A percentile compares a stretch with the other conserved stretches of the same genome.
Conservation (phyloP, 768 basidiomycete species). For the Nidula microcarpa region DNA sequence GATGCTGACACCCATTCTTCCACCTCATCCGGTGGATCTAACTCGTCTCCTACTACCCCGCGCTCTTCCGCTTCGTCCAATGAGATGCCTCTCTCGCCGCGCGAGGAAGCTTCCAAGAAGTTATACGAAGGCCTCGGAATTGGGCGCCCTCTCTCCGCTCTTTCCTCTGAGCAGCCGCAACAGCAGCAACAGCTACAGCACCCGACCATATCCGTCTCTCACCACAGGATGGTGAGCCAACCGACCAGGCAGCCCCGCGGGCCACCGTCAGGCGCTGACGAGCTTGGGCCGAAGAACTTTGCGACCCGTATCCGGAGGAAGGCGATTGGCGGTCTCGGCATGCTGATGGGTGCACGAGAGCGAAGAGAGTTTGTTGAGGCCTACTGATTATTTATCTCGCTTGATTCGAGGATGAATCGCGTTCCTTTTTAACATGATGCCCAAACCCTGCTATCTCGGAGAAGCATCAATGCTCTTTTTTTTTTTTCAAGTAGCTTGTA, state of each 20-base stretch:
- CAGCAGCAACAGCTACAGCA: constrained; percentile 35
- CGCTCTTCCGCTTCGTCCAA: constrained; percentile 60
- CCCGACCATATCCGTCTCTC: constrained; percentile 33
- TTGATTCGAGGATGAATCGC: constrained; percentile 2
- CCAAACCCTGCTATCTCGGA: not conserved
- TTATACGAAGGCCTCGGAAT: constrained; percentile 88
- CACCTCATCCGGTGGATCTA: constrained; percentile 48
- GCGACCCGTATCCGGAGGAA: constrained; percentile 80
- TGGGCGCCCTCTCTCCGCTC: constrained; percentile 58
- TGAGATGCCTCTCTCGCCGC: constrained; percentile 67
- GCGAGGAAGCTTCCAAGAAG: constrained; percentile 85
- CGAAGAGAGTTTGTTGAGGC: constrained; percentile 72
- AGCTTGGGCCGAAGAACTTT: constrained; percentile 86
- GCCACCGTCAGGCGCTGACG: constrained; percentile 83
- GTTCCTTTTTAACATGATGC: constrained; percentile 6
- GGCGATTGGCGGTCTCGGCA: constrained; percentile 78
- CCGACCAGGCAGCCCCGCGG: constrained; percentile 85
- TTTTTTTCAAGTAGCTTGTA: constrained; percentile 5
- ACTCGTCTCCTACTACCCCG: constrained; percentile 76
- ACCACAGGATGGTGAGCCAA: constrained; percentile 63
- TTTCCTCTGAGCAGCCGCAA: constrained; percentile 32
- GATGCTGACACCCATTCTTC: constrained; percentile 58
- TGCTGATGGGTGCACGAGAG: constrained; percentile 79
- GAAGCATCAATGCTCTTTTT: too few relatives aligned
- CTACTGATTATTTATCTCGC: constrained; percentile 37